These are phyloP conservation scores for Thozetella sp. DNA, from an alignment of 495 filamentous ascomycete genomes.

Conservation along the genomic window DNA sequence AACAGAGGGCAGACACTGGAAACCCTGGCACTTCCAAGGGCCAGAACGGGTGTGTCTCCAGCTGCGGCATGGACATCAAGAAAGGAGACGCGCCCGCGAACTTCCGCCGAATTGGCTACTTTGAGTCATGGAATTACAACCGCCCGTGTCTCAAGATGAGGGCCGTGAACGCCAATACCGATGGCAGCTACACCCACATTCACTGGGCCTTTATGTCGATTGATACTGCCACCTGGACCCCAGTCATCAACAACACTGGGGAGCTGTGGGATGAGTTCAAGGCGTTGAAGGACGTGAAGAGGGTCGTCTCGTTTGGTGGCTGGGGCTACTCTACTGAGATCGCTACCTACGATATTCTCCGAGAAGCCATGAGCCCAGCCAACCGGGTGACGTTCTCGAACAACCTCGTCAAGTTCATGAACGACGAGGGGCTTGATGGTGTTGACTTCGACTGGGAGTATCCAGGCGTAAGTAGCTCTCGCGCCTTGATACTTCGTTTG, in stretches of 20 bases:
- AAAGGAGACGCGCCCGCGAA: neutral
- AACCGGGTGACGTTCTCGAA: constrained; percentile 21
- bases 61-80: constrained; percentile 31
- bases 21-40: constrained; percentile 27
- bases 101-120: constrained; percentile 9
- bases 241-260: constrained; percentile 6
- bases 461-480: constrained; percentile 34
- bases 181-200: constrained; percentile 17
- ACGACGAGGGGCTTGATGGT: constrained; percentile 30
- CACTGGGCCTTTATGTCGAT: constrained; percentile 29
- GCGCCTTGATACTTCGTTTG: too few relatives aligned
- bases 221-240: constrained; percentile 5
- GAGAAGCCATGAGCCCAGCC: constrained; percentile 12
- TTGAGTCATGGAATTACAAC: constrained; percentile 15
- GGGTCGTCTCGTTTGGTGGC: constrained; percentile 37
- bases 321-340: constrained; percentile 26
- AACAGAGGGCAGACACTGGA: constrained; percentile 13
- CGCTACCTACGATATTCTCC: constrained; percentile 18
- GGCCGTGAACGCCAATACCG: constrained; percentile 2
- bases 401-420: constrained; percentile 25
- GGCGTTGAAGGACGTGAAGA: constrained; percentile 19
- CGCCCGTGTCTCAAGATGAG: constrained; percentile 13
- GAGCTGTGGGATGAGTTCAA: constrained; percentile 20
- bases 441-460: constrained; percentile 46
- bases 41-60: constrained; percentile 39